These are phyloP conservation scores for Esteya vermicola DNA, from an alignment of 2,329 filamentous ascomycete species.

Conservation along the genomic window DNA sequence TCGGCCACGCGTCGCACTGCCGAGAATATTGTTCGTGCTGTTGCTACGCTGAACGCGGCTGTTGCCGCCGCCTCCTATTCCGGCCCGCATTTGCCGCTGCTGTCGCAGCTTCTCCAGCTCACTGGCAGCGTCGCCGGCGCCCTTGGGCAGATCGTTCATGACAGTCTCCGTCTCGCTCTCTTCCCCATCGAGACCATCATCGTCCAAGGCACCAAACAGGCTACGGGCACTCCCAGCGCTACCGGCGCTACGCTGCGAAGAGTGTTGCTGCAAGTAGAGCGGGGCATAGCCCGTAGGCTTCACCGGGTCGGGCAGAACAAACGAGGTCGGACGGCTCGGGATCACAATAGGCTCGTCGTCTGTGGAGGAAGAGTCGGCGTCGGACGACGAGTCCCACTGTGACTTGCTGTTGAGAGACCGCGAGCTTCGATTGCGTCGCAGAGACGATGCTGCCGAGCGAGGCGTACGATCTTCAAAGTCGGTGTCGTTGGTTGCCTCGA, in stretches of 20 bases:
- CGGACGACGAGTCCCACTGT: conserved; percentile 29
- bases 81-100: conserved; percentile 24
- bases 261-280: conserved; percentile 26
- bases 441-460: background rate
- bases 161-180: conserved; percentile 49
- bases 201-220: conserved; percentile 15
- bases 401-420: conserved; percentile 12
- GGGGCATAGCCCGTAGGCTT: conserved; percentile 30
- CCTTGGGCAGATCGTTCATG: conserved; percentile 27
- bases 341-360: conserved; percentile 54
- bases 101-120: conserved; percentile 46
- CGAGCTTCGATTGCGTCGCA: conserved; percentile 10
- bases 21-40: conserved; percentile 6
- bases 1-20: conserved; percentile 5
- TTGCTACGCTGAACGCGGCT: background rate
- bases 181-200: no score
- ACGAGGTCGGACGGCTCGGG: conserved; percentile 45
- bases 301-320: conserved; percentile 38
- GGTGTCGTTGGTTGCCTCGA: conserved; percentile 33
- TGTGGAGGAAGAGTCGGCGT: conserved; percentile 39
- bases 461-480: conserved; percentile 15
- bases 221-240: conserved; percentile 26
- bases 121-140: conserved; percentile 40
- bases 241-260: conserved; percentile 28
- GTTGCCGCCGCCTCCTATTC: background rate